These are phyloP conservation scores for Botrytis byssoidea DNA, from an alignment of 2,329 filamentous ascomycete species.

Conservation along the genomic window DNA sequence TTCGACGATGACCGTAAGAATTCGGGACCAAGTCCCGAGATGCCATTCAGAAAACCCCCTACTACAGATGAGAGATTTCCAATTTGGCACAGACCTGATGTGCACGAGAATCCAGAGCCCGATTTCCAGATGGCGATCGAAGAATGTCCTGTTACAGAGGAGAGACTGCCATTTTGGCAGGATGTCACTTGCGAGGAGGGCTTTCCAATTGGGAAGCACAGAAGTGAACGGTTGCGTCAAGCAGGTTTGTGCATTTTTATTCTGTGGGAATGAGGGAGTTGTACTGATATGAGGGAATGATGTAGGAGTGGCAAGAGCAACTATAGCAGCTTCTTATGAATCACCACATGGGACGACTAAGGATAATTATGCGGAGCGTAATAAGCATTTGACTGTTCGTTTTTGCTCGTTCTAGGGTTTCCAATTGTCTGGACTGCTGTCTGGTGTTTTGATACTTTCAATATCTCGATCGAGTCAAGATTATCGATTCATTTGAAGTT, in stretches of 20 bases:
- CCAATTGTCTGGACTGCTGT: not conserved
- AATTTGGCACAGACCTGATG: not conserved
- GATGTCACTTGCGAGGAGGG: not conserved
- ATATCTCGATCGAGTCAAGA: not conserved
- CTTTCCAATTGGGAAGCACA: not conserved
- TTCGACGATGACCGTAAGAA: not conserved
- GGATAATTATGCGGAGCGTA: constrained; percentile 39
- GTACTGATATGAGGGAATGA: not conserved
- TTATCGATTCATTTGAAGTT: not conserved
- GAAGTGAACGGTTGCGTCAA: not conserved
- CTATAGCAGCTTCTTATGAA: constrained; percentile 43
- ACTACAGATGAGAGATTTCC: not conserved
- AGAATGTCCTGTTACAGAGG: constrained; percentile 1
- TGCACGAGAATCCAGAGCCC: not conserved
- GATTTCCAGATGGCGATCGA: not conserved
- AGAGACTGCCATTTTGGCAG: not conserved
- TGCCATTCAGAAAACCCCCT: not conserved
- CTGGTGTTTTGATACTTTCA: not conserved
- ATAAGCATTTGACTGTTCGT: constrained; percentile 41
- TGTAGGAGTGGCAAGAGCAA: constrained; percentile 44
- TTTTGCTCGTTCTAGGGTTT: not conserved
- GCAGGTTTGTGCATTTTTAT: not conserved
- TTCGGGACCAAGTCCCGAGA: not conserved
- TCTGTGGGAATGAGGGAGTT: no score
- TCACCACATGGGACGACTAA: constrained; percentile 44